Conservation (phyloP, 352 stramenopile species). For the Phytophthora sp. region DNA sequence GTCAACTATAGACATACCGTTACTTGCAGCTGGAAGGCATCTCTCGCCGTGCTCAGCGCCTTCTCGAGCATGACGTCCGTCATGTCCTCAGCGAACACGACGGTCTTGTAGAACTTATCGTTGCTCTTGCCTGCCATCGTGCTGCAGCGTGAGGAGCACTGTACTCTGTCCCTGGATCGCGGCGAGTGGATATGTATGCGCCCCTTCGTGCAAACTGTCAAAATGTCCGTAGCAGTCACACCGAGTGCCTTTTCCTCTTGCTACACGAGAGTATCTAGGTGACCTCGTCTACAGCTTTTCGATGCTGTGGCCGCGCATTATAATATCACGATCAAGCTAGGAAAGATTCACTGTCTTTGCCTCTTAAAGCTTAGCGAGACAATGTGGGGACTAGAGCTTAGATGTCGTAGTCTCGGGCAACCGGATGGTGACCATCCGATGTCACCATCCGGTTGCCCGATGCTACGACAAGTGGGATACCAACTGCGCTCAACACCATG, state of each 20-base stretch:
- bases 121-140: slow-evolving; percentile 71
- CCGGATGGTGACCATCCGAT: no score
- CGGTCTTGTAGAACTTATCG: slow-evolving; percentile 91
- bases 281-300: no score
- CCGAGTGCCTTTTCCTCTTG: not conserved
- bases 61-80: slow-evolving; percentile 94
- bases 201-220: slow-evolving; percentile 7
- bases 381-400: no score
- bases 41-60: slow-evolving; percentile 86
- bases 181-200: slow-evolving; percentile 4
- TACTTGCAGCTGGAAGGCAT: slow-evolving; percentile 92
- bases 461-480: no score
- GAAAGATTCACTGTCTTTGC: no score
- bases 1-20: slow-evolving; percentile 52
- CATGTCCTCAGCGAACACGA: slow-evolving; percentile 96
- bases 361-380: no score
- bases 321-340: no score
- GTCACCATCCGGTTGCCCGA: no score
- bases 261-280: no score
- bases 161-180: not conserved
- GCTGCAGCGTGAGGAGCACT: not conserved
- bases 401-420: no score
- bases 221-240: not conserved
- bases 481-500: no score
- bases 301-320: no score